Evolutionary conservation across 192 early-diverging fungal species (phyloP).

Genomic region (Dispira simplex): DNA sequence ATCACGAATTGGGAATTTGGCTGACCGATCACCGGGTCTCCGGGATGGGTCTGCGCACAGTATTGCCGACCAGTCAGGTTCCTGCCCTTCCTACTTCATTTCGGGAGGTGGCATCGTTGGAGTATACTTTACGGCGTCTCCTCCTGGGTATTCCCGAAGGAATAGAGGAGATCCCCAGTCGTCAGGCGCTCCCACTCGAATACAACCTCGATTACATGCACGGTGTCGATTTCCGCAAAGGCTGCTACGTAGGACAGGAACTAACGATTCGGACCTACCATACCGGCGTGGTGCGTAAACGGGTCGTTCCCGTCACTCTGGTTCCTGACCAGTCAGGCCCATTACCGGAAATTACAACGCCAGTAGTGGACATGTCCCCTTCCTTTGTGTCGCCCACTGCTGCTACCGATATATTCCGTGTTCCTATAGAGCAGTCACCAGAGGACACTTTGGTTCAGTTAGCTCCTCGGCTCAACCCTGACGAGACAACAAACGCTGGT

Average conservation of each 20-base stretch:
- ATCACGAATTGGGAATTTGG: constrained; percentile 13
- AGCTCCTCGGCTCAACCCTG: constrained; percentile 12
- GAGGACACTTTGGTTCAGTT: not conserved
- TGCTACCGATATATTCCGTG: constrained; percentile 17
- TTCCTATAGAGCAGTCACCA: constrained; percentile 19
- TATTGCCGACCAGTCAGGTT: constrained; percentile 15
- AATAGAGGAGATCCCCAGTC: constrained; percentile 52
- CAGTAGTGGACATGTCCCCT: not conserved
- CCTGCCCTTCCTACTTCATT: constrained; percentile 34
- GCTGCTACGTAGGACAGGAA: constrained; percentile 97
- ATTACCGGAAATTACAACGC: not conserved
- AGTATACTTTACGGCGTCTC: constrained; percentile 64
- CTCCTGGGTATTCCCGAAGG: constrained; percentile 87
- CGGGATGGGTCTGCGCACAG: constrained; percentile 39
- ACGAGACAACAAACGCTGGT: constrained; percentile 1
- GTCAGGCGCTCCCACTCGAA: constrained; percentile 69
- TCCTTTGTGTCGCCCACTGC: constrained; percentile 10
- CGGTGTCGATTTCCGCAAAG: constrained; percentile 94
- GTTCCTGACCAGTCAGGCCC: constrained; percentile 11
- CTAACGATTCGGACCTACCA: constrained; percentile 95
- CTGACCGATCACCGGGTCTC: constrained; percentile 34
- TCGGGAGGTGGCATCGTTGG: constrained; percentile 26
- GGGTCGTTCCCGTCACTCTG: constrained; percentile 60
- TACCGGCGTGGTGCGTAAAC: constrained; percentile 83
- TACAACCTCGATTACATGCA: constrained; percentile 83